Conservation (phyloP, 78 protist genomes). For the Corallochytrium limacisporum region DNA sequence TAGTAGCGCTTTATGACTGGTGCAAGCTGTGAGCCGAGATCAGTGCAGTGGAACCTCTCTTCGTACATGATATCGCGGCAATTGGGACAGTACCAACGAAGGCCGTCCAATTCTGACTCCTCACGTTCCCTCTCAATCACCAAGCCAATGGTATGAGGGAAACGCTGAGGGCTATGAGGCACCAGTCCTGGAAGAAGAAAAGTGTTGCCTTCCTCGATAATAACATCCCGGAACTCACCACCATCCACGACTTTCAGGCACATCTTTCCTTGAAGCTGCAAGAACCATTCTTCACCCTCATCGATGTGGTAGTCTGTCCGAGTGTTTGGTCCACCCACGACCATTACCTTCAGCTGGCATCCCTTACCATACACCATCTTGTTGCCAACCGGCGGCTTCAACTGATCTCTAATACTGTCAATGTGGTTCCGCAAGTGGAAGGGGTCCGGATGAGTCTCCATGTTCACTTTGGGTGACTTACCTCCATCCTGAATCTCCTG, state of each 20-base stretch:
- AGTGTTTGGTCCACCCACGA: conserved; percentile 46
- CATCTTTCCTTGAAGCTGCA: conserved; percentile 45
- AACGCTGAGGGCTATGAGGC: conserved; percentile 41
- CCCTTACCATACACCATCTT: too few relatives aligned
- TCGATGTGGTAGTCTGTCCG: conserved; percentile 49
- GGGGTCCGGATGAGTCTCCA: too few relatives aligned
- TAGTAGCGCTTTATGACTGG: too few relatives aligned
- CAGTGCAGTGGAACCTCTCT: too few relatives aligned
- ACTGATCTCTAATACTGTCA: too few relatives aligned
- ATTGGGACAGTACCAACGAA: too few relatives aligned
- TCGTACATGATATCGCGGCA: too few relatives aligned
- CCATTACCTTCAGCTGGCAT: conserved; percentile 25
- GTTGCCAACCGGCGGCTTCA: too few relatives aligned
- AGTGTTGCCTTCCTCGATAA: conserved; percentile 35
- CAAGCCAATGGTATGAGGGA: conserved; percentile 13
- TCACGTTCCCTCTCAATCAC: conserved; percentile 35
- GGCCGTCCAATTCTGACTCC: conserved; percentile 13
- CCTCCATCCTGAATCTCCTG: too few relatives aligned
- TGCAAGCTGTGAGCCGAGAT: too few relatives aligned
- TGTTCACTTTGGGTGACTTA: too few relatives aligned
- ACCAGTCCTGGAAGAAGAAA: conserved; percentile 22
- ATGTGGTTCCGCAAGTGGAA: too few relatives aligned
- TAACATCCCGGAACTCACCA: conserved; percentile 11
- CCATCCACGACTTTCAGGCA: not conserved
- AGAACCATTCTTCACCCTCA: conserved; percentile 30